Evolutionary conservation across 108 stramenopile species (phyloP).

Genomic region (Pinguiococcus pyrenoidosus): DNA sequence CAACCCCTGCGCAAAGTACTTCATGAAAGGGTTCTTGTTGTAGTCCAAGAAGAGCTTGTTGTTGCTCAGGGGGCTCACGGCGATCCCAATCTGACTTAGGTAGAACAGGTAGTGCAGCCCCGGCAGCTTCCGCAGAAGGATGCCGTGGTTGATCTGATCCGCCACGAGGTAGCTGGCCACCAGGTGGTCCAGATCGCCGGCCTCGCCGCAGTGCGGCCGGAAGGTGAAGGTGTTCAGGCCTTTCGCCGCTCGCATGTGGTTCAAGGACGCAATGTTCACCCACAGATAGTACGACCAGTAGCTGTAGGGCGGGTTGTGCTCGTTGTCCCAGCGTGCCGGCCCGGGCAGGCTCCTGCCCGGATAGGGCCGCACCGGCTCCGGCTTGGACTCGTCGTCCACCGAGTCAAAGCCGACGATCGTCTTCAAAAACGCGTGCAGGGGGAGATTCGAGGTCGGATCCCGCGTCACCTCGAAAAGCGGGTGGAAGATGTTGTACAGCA

Average conservation of each 20-base stretch:
- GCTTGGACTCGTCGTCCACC: slow-evolving; percentile 93
- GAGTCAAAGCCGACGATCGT: slow-evolving; percentile 85
- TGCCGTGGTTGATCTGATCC: slow-evolving; percentile 91
- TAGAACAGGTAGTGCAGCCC: slow-evolving; percentile 94
- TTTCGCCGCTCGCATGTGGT: slow-evolving; percentile 58
- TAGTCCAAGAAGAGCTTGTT: slow-evolving; percentile 97
- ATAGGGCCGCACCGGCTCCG: slow-evolving; percentile 11
- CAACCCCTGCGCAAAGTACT: slow-evolving; percentile 67
- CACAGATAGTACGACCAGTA: slow-evolving; percentile 66
- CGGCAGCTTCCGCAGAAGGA: slow-evolving; percentile 78
- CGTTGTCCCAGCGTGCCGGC: slow-evolving; percentile 63
- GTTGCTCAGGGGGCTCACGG: slow-evolving; percentile 84
- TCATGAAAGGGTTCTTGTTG: slow-evolving; percentile 73
- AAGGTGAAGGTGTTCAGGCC: slow-evolving; percentile 58
- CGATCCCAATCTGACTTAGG: slow-evolving; percentile 70
- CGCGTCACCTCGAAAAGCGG: slow-evolving; percentile 94
- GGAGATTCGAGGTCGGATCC: slow-evolving; percentile 73
- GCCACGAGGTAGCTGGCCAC: slow-evolving; percentile 88
- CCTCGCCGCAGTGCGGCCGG: slow-evolving; percentile 89
- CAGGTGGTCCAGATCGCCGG: slow-evolving; percentile 91
- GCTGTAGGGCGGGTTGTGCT: slow-evolving; percentile 42
- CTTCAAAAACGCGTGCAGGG: slow-evolving; percentile 78
- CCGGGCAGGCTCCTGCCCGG: slow-evolving; percentile 9
- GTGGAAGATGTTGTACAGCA: slow-evolving; percentile 88
- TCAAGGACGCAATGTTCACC: slow-evolving; percentile 82